These are phyloP conservation scores for Diaporthe capsici DNA, from an alignment of 2,329 filamentous ascomycete species.

Conservation along the genomic window DNA sequence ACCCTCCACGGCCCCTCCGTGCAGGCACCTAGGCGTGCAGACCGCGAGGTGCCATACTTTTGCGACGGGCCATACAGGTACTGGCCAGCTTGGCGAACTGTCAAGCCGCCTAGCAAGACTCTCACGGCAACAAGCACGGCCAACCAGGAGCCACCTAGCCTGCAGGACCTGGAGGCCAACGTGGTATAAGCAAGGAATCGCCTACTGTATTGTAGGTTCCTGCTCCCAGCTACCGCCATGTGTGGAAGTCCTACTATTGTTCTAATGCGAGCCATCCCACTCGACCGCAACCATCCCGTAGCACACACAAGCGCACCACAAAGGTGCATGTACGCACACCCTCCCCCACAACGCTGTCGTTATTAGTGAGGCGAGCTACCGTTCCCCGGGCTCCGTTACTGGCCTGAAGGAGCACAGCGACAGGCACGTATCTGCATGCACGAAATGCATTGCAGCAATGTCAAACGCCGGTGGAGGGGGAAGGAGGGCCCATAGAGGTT, in stretches of 20 bases:
- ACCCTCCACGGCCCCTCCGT: slow-evolving; percentile 30
- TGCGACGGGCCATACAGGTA: slow-evolving; percentile 9
- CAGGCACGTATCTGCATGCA: slow-evolving; percentile 30
- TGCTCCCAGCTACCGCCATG: not conserved
- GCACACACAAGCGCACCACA: slow-evolving; percentile 15
- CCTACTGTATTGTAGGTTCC: not conserved
- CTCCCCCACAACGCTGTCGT: not conserved
- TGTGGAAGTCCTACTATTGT: not conserved
- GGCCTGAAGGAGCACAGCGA: slow-evolving; percentile 1
- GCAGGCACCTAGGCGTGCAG: not conserved
- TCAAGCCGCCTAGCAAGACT: slow-evolving; percentile 6
- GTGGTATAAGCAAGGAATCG: slow-evolving; percentile 10
- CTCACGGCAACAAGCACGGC: slow-evolving; percentile 1
- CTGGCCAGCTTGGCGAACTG: slow-evolving; percentile 21
- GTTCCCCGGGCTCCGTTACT: slow-evolving; percentile 32
- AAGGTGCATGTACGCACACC: slow-evolving; percentile 8
- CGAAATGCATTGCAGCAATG: slow-evolving; percentile 14
- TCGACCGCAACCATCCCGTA: not conserved
- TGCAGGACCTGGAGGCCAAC: slow-evolving; percentile 13
- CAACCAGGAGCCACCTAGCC: slow-evolving; percentile 9
- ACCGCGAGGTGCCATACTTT: not conserved
- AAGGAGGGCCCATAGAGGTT: not conserved
- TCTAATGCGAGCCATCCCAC: slow-evolving; percentile 20
- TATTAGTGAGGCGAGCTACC: slow-evolving; percentile 4
- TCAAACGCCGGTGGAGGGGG: slow-evolving; percentile 9